Evolutionary conservation across 2,329 filamentous ascomycete genomes (phyloP).

Genomic region (Epichloe gansuensis): DNA sequence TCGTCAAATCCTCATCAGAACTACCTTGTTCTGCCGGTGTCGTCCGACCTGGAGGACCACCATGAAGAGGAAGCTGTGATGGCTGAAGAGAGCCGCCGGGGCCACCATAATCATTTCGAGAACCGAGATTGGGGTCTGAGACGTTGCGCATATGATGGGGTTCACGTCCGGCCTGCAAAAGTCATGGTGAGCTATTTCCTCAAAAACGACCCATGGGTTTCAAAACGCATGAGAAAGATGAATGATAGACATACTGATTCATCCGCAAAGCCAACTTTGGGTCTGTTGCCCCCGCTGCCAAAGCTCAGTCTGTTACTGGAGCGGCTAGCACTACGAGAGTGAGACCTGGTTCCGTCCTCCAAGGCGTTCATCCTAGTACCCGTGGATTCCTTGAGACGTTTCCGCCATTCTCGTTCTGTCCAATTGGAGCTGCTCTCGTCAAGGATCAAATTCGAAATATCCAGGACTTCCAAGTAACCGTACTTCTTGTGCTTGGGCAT

Average conservation of each 20-base stretch:
- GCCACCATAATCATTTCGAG: conserved; percentile 12
- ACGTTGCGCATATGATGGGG: conserved; percentile 31
- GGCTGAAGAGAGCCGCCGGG: conserved; percentile 19
- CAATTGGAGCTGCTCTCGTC: conserved; percentile 63
- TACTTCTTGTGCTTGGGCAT: conserved; percentile 83
- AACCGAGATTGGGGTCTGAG: conserved; percentile 30
- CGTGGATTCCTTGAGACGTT: conserved; percentile 77
- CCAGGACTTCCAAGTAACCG: conserved; percentile 79
- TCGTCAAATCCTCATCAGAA: conserved; percentile 41
- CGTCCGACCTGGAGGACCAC: conserved; percentile 30
- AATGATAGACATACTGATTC: conserved; percentile 17
- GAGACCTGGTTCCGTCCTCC: conserved; percentile 33
- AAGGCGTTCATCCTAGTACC: conserved; percentile 60
- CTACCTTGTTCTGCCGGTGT: conserved; percentile 39
- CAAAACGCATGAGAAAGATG: neutral
- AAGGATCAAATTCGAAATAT: conserved; percentile 69
- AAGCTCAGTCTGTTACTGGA: conserved; percentile 45
- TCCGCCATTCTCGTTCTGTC: conserved; percentile 83
- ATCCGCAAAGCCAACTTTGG: conserved; percentile 46
- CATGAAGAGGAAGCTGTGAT: conserved; percentile 23
- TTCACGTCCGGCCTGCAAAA: conserved; percentile 19
- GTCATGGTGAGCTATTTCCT: conserved; percentile 9
- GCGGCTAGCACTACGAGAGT: conserved; percentile 43
- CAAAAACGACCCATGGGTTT: neutral
- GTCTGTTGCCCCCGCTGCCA: conserved; percentile 21